Percentiles rank a stretch among this genome's conserved stretches.
phyloP scores from a whole-genome alignment of 2,329 filamentous ascomycete species.

The Zasmidium angulare region DNA sequence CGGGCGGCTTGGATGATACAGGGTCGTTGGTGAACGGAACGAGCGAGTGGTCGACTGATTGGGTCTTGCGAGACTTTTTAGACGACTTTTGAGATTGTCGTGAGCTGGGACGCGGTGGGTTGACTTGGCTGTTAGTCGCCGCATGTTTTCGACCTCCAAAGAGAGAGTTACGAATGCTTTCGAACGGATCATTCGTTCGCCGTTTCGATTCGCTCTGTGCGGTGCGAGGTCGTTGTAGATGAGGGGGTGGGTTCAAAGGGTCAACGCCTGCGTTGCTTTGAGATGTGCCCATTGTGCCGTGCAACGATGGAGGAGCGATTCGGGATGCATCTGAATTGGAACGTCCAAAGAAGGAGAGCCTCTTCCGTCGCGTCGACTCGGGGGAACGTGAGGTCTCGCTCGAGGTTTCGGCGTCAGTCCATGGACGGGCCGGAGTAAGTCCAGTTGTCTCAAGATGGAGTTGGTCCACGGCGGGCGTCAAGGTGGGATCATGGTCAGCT shows the following conservation, averaged over 20 bases:
- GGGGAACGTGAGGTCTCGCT: conserved; percentile 12
- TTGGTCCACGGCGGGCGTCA: neutral
- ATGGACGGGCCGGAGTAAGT: conserved; percentile 11
- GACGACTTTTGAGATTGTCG: neutral
- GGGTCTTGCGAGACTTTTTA: conserved; percentile 3
- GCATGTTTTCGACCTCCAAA: conserved; percentile 20
- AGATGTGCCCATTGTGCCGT: conserved; percentile 11
- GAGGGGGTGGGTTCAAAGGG: conserved; percentile 7
- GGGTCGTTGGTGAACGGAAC: conserved; percentile 10
- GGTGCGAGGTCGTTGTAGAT: conserved; percentile 16
- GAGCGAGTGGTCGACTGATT: neutral
- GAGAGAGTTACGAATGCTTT: conserved; percentile 28
- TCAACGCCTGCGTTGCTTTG: neutral
- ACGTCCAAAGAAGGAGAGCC: conserved; percentile 29
- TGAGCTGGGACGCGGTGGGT: conserved; percentile 16
- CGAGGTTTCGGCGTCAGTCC: conserved; percentile 12
- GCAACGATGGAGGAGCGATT: conserved; percentile 12
- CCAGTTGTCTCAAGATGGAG: neutral
- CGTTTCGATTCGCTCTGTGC: conserved; percentile 16
- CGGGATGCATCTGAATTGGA: conserved; percentile 23
- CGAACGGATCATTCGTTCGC: conserved; percentile 24
- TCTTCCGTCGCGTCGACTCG: conserved; percentile 23
- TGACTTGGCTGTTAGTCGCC: conserved; percentile 6
- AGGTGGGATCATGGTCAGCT: neutral
- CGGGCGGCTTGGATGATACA: neutral